phyloP scores from a whole-genome alignment of 352 stramenopile species.

The Blastocystis sp. region DNA sequence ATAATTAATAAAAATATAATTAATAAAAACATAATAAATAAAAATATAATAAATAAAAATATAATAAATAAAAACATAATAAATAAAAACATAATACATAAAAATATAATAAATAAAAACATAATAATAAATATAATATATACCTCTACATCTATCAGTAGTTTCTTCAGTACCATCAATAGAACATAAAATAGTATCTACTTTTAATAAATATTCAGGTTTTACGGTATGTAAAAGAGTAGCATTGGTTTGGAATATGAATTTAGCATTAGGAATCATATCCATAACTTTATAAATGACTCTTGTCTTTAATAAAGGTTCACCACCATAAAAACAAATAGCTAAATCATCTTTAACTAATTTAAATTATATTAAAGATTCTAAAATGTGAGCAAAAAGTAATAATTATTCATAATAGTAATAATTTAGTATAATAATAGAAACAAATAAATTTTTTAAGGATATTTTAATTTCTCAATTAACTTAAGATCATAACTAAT shows the following conservation, averaged over 20 bases:
- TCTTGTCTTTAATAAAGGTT: constrained; percentile 42
- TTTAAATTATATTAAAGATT: too few species aligned
- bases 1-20: too few species aligned
- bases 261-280: constrained; percentile 39
- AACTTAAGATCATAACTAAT: constrained; percentile 33
- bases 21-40: too few species aligned
- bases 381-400: too few species aligned
- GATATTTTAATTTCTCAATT: constrained; percentile 30
- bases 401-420: too few species aligned
- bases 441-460: too few species aligned
- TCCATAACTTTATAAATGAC: constrained; percentile 45
- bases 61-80: too few species aligned
- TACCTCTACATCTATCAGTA: constrained; percentile 42
- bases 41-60: too few species aligned
- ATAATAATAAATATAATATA: too few species aligned
- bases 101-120: too few species aligned
- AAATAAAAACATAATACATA: too few species aligned
- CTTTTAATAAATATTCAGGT: constrained; percentile 40
- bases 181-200: constrained; percentile 44
- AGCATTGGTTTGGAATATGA: constrained; percentile 41
- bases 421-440: too few species aligned
- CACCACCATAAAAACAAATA: constrained; percentile 46
- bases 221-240: constrained; percentile 45
- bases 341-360: constrained; percentile 40
- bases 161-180: constrained; percentile 43